Evolutionary conservation across 148 eudicot species (phyloP), one percentile per base, ranked within the genome.

Genomic region (Rhododendron ferrugineum): DNA sequence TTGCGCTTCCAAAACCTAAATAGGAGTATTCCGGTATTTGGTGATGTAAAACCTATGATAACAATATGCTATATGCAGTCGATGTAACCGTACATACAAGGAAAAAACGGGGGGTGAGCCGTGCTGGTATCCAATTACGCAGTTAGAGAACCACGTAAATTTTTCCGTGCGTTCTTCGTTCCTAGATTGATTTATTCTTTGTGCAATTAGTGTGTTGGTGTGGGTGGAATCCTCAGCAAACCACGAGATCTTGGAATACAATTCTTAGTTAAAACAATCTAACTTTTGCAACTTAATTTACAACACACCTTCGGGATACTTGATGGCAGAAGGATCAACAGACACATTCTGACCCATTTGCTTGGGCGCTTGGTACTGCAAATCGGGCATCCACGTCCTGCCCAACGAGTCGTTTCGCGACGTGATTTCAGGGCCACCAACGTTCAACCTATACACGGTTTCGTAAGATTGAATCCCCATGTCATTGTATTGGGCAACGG

Each of bases 321-420:
- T 84, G 10, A 95, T 88, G 26, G 89, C 84, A 47, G 73, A 81
- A 4, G 98, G 86, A 16, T 83, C 84, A 42, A 91, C 93, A 1
- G 91, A 85, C 2, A 90, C 92, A 5, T 49, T 82, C 18, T 85
- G 81, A 20, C 90, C 91, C 78, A 89, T 78, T 11, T 81, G 70
- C 10, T 89, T 85, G n/a, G 80, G 74, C 37, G 85, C 90, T 14
- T 92, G 88, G 87, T 36, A 93, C 2, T 84, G 80, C 18, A 52
- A 83, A 32, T 91, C 98, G 0, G 90, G 52, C 14, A 78, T 89
- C 98, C 98, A 95, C 0, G 88, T 92, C 60, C 98, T 85, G 3
- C 92, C 94, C 11, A 95, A 72, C 20, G 98, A 93, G 83, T 95
- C 98, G 34, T 92, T 93, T 36, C 86, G 87, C 0, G 90, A 58